Conservation (phyloP, 179 eudicot species). For the Patellifolia procumbens region DNA sequence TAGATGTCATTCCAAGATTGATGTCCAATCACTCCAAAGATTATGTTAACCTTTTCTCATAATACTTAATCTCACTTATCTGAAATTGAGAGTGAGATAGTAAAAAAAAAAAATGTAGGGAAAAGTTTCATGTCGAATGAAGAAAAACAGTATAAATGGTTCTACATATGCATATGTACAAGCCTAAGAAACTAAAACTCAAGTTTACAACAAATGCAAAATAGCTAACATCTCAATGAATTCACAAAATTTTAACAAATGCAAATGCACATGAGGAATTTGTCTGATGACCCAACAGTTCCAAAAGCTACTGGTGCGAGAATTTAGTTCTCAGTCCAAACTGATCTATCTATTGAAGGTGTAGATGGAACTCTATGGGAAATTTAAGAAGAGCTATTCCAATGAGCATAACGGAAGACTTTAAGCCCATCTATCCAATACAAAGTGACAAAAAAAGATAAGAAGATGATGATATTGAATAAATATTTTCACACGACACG, state of each 20-base stretch:
- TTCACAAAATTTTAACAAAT: background rate
- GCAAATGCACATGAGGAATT: background rate
- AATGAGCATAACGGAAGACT: background rate
- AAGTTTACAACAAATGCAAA: background rate
- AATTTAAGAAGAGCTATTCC: background rate
- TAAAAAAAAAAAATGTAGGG: background rate
- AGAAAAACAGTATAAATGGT: background rate
- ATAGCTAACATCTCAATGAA: background rate
- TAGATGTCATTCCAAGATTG: background rate
- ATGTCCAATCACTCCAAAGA: slow-evolving; percentile 2
- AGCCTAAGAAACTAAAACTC: background rate
- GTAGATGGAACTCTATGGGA: background rate
- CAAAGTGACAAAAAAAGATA: background rate
- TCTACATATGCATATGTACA: background rate
- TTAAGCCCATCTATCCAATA: slow-evolving; percentile 1
- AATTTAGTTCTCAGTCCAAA: background rate
- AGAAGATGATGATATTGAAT: background rate
- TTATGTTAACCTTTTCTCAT: background rate
- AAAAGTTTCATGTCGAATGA: background rate
- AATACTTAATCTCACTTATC: background rate
- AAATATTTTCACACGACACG: background rate
- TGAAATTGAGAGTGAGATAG: background rate
- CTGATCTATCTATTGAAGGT: background rate
- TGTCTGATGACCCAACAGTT: background rate
- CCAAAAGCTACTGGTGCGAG: background rate